These are phyloP conservation scores for Bryum argenteum DNA, from an alignment of 225 moss, liverwort and hornwort genomes.

Conservation along the genomic window DNA sequence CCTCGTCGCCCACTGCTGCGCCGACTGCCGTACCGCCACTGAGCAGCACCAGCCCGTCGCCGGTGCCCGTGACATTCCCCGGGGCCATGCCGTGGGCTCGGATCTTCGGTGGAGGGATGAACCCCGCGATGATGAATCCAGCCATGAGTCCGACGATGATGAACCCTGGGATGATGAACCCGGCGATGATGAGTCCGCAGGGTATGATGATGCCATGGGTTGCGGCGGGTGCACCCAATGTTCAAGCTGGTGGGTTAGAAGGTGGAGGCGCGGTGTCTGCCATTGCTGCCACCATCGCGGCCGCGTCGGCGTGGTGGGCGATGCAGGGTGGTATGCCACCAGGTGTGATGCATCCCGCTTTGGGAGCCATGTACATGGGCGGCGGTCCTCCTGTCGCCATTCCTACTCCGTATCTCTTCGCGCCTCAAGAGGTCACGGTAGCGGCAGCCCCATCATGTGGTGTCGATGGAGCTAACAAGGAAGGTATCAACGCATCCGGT, in stretches of 20 bases:
- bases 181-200: conserved; percentile 24
- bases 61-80: conserved; percentile 48
- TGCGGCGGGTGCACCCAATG: conserved; percentile 33
- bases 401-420: conserved; percentile 51
- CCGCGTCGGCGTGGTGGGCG: conserved; percentile 76
- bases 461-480: conserved; percentile 30
- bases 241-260: conserved; percentile 31
- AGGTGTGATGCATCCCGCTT: conserved; percentile 52
- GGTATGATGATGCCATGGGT: conserved; percentile 53
- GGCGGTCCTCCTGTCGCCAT: conserved; percentile 50
- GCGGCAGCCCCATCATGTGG: conserved; percentile 20
- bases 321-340: conserved; percentile 61
- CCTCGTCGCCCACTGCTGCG: conserved; percentile 30
- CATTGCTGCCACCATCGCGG: conserved; percentile 65
- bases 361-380: conserved; percentile 54
- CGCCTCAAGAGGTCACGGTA: conserved; percentile 38
- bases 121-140: conserved; percentile 38
- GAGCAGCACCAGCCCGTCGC: conserved; percentile 22
- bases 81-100: conserved; percentile 51
- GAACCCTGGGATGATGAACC: conserved; percentile 31
- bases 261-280: conserved; percentile 54
- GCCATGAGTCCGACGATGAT: conserved; percentile 33
- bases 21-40: conserved; percentile 22
- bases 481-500: conserved; percentile 9
- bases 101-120: conserved; percentile 41